Conservation (phyloP, 371 early-diverging fungal species). For the Rhizopus microsporus region DNA sequence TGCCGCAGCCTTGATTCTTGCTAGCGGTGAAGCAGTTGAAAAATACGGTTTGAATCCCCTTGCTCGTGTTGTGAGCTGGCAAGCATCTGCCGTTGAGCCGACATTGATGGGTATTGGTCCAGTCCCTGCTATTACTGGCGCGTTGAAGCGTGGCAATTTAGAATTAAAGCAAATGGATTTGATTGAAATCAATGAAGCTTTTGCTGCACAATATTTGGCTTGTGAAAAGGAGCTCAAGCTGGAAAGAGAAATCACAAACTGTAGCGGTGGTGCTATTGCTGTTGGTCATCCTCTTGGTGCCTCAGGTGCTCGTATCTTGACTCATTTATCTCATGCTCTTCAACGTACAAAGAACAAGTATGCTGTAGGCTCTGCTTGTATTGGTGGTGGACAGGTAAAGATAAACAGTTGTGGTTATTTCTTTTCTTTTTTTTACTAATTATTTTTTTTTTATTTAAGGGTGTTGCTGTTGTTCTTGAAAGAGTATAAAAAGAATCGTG, state of each 20-base stretch:
- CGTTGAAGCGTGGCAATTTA: slow-evolving; percentile 82
- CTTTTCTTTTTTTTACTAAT: slow-evolving; percentile 10
- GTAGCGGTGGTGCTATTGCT: slow-evolving; percentile 95
- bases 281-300: slow-evolving; percentile 98
- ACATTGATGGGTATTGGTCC: slow-evolving; percentile 94
- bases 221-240: slow-evolving; percentile 88
- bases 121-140: slow-evolving; percentile 87
- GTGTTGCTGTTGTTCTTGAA: slow-evolving; percentile 58
- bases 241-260: slow-evolving; percentile 79
- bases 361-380: slow-evolving; percentile 93
- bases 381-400: slow-evolving; percentile 86
- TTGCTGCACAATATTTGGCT: slow-evolving; percentile 92
- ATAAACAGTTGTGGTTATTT: slow-evolving; percentile 31
- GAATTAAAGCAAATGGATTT: slow-evolving; percentile 84
- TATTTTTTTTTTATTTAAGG: slow-evolving; percentile 15
- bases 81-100: slow-evolving; percentile 84
- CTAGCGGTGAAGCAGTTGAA: slow-evolving; percentile 85
- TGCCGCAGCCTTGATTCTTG: slow-evolving; percentile 90
- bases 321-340: slow-evolving; percentile 84
- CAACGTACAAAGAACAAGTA: slow-evolving; percentile 78
- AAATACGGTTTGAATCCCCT: slow-evolving; percentile 80
- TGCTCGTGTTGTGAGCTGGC: slow-evolving; percentile 88
- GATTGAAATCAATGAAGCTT: slow-evolving; percentile 98
- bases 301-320: slow-evolving; percentile 93
- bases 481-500: slow-evolving; percentile 32